Evolutionary conservation across 148 eudicot species (phyloP).

Genomic region (Amaranthus palmeri): DNA sequence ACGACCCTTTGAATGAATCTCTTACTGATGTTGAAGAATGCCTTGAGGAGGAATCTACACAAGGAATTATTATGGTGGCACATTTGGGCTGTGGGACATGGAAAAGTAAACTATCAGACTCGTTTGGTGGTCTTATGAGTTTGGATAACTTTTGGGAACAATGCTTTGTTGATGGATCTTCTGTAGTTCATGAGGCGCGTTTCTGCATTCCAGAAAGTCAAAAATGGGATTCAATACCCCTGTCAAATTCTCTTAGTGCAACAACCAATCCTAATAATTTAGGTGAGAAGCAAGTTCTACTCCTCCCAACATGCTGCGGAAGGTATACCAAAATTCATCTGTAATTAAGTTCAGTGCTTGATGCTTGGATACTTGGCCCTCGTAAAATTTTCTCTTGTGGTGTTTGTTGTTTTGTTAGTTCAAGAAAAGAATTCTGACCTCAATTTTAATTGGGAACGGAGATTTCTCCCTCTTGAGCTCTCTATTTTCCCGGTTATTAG

Average conservation of each 20-base stretch:
- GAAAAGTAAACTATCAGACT: conserved; percentile 40
- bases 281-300: conserved; percentile 47
- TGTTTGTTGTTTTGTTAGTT: not conserved
- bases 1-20: conserved; percentile 20
- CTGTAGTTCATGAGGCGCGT: conserved; percentile 48
- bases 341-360: not conserved
- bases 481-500: not conserved
- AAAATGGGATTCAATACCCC: conserved; percentile 77
- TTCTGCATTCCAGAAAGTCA: conserved; percentile 82
- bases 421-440: not conserved
- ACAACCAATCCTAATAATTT: conserved; percentile 32
- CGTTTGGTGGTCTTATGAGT: conserved; percentile 21
- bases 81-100: conserved; percentile 92
- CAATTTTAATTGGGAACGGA: not conserved
- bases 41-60: conserved; percentile 24
- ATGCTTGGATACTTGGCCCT: not conserved
- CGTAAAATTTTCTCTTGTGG: not conserved
- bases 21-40: conserved; percentile 20
- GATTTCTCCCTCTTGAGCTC: not conserved
- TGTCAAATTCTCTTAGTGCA: conserved; percentile 46
- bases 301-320: conserved; percentile 74
- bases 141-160: conserved; percentile 48
- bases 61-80: conserved; percentile 74
- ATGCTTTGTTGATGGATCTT: conserved; percentile 60
- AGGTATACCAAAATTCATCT: conserved; percentile 38